phyloP scores from a whole-genome alignment of 805 yeast genomes.

The Yamadazyma phyllophila region DNA sequence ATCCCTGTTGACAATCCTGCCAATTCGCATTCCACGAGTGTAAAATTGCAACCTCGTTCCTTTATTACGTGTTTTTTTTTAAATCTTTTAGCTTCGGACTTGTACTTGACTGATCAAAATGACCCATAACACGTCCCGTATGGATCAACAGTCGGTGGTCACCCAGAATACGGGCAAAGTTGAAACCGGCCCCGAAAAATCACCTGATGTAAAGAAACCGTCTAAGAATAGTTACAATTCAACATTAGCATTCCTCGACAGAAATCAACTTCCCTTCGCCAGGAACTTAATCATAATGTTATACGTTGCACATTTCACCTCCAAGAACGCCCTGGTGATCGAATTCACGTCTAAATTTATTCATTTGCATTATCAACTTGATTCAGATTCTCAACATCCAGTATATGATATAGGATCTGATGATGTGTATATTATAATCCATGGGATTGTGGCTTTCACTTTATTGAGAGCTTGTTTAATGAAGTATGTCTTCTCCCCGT shows the following conservation, averaged over 20 bases:
- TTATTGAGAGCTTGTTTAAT: constrained; percentile 61
- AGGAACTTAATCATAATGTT: constrained; percentile 26
- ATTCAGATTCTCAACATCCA: constrained; percentile 12
- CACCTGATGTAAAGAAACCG: not conserved
- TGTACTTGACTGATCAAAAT: not conserved
- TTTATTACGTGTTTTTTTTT: constrained; percentile 1
- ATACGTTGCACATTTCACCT: constrained; percentile 23
- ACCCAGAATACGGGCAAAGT: no score
- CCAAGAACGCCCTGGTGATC: constrained; percentile 15
- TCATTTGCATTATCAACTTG: constrained; percentile 29
- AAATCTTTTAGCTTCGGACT: not conserved
- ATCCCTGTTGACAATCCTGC: not conserved
- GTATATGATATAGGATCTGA: constrained; percentile 55
- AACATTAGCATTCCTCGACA: constrained; percentile 21
- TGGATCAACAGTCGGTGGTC: no score
- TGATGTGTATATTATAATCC: constrained; percentile 53
- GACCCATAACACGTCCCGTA: not conserved
- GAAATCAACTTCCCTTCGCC: constrained; percentile 36
- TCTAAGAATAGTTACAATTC: not conserved
- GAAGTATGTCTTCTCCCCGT: constrained; percentile 55
- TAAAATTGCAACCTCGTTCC: constrained; percentile 4
- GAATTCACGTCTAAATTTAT: constrained; percentile 34
- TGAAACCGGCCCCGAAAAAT: not conserved
- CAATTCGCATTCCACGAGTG: constrained; percentile 5
- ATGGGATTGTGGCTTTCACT: constrained; percentile 55